phyloP scores from a whole-genome alignment of 345 rosid genomes.

The Dimocarpus longan region DNA sequence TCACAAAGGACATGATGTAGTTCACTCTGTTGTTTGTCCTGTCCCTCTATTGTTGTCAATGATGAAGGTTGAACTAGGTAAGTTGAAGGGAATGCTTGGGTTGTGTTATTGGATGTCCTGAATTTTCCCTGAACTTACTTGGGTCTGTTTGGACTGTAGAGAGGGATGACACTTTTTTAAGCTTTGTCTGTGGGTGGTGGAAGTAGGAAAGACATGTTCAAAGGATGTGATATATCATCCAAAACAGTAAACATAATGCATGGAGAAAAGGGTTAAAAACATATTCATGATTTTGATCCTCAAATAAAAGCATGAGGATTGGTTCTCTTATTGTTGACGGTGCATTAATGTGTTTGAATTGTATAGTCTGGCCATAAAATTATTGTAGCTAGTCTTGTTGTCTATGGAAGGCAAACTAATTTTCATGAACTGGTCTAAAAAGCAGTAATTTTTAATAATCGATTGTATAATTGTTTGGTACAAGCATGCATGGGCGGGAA shows the following conservation, averaged over 20 bases:
- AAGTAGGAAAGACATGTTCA: background rate
- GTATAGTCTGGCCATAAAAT: background rate
- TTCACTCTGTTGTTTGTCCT: background rate
- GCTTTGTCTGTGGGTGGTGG: too few relatives aligned
- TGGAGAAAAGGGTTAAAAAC: background rate
- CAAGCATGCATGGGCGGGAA: background rate
- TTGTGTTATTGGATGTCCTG: background rate
- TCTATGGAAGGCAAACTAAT: background rate
- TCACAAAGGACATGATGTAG: background rate
- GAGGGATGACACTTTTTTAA: too few relatives aligned
- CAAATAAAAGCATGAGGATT: background rate
- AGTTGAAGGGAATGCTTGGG: background rate
- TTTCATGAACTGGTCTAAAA: background rate
- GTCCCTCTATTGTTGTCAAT: background rate
- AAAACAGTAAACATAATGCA: too few relatives aligned
- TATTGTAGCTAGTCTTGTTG: background rate
- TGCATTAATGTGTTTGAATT: background rate
- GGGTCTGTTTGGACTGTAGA: background rate
- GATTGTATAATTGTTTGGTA: background rate
- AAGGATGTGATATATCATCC: background rate
- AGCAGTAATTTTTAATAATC: background rate
- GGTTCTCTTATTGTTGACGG: background rate
- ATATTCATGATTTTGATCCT: background rate
- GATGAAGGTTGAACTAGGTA: background rate
- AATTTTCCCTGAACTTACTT: background rate